Evolutionary conservation across 179 eudicot genomes (phyloP).

Genomic region (Silene noctiflora): DNA sequence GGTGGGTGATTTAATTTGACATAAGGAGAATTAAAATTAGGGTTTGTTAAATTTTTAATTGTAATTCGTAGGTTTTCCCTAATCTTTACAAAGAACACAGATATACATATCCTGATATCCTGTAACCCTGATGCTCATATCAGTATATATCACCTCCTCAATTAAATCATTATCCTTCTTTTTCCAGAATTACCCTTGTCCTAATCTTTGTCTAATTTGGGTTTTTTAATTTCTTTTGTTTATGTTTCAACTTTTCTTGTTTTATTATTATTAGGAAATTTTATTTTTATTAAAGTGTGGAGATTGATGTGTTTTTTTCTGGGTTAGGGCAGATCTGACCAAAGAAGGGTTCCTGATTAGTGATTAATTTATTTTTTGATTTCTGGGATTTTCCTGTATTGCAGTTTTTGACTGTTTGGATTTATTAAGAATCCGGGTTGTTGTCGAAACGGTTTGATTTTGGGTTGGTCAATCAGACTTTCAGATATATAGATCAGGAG

Average conservation of each 20-base stretch:
- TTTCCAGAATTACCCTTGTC: slow-evolving; percentile 30
- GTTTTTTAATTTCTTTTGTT: too few species aligned
- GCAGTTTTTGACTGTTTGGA: slow-evolving; percentile 3
- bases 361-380: neutral
- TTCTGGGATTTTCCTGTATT: slow-evolving; percentile 16
- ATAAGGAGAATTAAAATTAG: neutral
- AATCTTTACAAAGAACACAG: neutral
- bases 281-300: slow-evolving; percentile 5
- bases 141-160: neutral
- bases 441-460: slow-evolving; percentile 29
- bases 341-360: neutral
- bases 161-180: neutral
- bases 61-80: neutral
- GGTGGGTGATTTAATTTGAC: slow-evolving; percentile 5
- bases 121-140: neutral
- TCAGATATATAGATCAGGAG: slow-evolving; percentile 28
- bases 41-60: slow-evolving; percentile 3
- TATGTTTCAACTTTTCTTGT: neutral
- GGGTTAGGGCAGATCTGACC: slow-evolving; percentile 2
- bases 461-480: slow-evolving; percentile 27
- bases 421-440: slow-evolving; percentile 17
- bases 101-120: neutral
- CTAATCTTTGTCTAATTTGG: slow-evolving; percentile 6
- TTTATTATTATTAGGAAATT: slow-evolving; percentile 3
- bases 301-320: slow-evolving; percentile 5